Evolutionary conservation across 495 filamentous ascomycete species (phyloP), one percentile per base, ranked within the genome.

Genomic region (Diplogelasinospora grovesii): DNA sequence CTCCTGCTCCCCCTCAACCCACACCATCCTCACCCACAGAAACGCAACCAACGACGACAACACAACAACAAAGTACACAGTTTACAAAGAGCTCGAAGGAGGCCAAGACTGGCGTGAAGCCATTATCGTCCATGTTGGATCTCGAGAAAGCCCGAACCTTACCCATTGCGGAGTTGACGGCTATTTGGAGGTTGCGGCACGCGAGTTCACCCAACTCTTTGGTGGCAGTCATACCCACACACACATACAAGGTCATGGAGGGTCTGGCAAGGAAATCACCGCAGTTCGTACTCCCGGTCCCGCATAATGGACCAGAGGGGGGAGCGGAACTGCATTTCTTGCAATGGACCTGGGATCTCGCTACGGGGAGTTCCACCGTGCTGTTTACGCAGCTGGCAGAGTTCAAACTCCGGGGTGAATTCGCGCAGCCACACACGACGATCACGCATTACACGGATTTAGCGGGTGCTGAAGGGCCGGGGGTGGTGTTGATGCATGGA

Each of bases 311-410:
- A n/a, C 69, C 64, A 49, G 64, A 56, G 25, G 88, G 65, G 52
- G 88, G 66, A 52, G 79, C 71, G 50, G 92, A 89, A 70, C 89
- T 87, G 54, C 92, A 80, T 64, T 93, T 78, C 60, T 70, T 80
- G 56, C 88, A 84, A 61, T 89, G 76, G 82, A 81, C 81, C 1
- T 86, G 82, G 53, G 79, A 70, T 43, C 62, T 59, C 10, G 77
- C 78, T 9, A 71, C 71, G 4, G 66, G 77, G 22, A 84, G 82
- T 3, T 75, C 80, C 0, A 95, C 88, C 0, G 79, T 97, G 10
- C 78, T 98, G 32, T 97, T 98, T 64, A 97, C 92, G 6, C 78
- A 86, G 48, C 71, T 98, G 18, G 90, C 83, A 4, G 88, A 94
- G 54, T 98, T 82, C 67, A 94, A 95, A 68, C 66, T 90, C 42